These are phyloP conservation scores for Solanum ossicruentum DNA, from an alignment of 257 asterid species.

Conservation along the genomic window DNA sequence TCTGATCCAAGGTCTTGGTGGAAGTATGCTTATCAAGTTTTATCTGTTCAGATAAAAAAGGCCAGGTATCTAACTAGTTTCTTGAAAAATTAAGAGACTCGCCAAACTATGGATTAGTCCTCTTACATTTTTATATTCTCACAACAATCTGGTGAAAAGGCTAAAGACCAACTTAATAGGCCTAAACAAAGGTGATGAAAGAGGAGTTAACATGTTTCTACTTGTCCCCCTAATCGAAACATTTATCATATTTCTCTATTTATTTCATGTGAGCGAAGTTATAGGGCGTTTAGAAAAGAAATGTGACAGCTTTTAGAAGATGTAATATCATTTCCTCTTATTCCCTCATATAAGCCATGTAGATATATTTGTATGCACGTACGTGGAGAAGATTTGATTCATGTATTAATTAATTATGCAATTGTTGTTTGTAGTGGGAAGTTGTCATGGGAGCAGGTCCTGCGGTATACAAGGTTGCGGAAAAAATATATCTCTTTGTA, in stretches of 20 bases:
- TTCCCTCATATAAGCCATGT: not conserved
- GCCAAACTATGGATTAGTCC: not conserved
- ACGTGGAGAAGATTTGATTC: not conserved
- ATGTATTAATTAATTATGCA: not conserved
- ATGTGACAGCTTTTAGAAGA: not conserved
- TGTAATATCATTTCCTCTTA: not conserved
- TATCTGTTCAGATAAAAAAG: constrained; percentile 67
- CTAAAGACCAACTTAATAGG: not conserved
- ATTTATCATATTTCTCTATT: not conserved
- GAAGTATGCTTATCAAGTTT: constrained; percentile 77
- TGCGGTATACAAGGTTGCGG: constrained; percentile 60
- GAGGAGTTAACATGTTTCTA: not conserved
- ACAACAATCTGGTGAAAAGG: not conserved
- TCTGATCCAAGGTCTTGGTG: constrained; percentile 83
- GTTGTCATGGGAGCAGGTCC: constrained; percentile 90
- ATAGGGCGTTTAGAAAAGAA: not conserved
- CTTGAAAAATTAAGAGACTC: not conserved
- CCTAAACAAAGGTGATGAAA: not conserved
- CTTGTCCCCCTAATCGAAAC: not conserved
- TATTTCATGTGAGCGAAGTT: not conserved
- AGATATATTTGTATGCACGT: not conserved
- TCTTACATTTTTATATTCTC: not conserved
- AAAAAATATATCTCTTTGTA: constrained; percentile 76
- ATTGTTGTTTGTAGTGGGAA: constrained; percentile 52
- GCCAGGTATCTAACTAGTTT: constrained; percentile 43